phyloP scores from a whole-genome alignment of 2,329 filamentous ascomycete species.

The Ophiostoma himal-ulmi region DNA sequence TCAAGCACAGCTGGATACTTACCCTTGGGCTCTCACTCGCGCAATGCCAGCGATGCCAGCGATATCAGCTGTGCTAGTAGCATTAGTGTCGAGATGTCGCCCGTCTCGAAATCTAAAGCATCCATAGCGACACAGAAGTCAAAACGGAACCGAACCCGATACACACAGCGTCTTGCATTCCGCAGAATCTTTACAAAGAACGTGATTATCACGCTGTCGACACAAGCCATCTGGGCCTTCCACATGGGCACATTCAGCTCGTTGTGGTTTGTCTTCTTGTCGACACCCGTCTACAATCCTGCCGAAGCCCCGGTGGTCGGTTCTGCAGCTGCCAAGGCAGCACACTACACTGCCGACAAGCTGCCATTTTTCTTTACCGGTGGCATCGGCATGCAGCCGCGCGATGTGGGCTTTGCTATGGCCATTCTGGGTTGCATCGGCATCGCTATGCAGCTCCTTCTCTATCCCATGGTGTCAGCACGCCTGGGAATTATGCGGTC shows the following conservation, averaged over 20 bases:
- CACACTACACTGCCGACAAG: constrained; percentile 32
- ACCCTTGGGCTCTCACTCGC: constrained; percentile 32
- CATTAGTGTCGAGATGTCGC: background rate
- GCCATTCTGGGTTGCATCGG: constrained; percentile 70
- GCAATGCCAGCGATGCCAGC: constrained; percentile 24
- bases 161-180: constrained; percentile 47
- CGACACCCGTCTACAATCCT: constrained; percentile 57
- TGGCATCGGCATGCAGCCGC: constrained; percentile 66
- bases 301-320: constrained; percentile 29
- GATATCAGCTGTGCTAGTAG: background rate
- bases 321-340: constrained; percentile 16
- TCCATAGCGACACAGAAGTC: background rate
- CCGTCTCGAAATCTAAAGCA: background rate
- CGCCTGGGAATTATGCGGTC: constrained; percentile 62
- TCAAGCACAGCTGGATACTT: constrained; percentile 32
- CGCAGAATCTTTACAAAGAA: constrained; percentile 51
- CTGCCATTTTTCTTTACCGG: constrained; percentile 62
- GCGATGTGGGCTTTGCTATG: constrained; percentile 69
- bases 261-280: constrained; percentile 71
- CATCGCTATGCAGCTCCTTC: constrained; percentile 63
- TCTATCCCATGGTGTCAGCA: constrained; percentile 63
- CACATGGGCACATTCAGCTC: constrained; percentile 72
- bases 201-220: constrained; percentile 50
- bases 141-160: constrained; percentile 31
- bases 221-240: constrained; percentile 63